Base-by-base conservation (phyloP, 352 stramenopile genomes). In the Saprolegnia parasitica region DNA sequence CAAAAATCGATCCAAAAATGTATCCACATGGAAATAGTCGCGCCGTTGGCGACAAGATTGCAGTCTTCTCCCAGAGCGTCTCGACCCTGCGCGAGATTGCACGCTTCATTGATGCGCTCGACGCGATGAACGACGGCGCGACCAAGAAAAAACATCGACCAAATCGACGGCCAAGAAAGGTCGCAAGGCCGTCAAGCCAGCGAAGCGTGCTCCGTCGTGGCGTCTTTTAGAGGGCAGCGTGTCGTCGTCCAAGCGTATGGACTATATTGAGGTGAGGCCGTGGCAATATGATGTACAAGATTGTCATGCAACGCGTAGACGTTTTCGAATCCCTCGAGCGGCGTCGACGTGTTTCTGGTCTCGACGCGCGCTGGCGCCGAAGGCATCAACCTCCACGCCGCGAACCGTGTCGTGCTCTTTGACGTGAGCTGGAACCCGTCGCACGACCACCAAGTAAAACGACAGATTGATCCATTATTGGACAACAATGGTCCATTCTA, bases 401-500 rank as follows among this genome's bases (percentile, higher is more conserved):
- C 81, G 1, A 96, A 95, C 68, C 88, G 89, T 5, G 80, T 97
- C n/a, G 85, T 97, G 40, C 71, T 97, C 8, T 97, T 96, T 57
- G 89, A 97, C 56, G 87, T 95, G 56, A 95, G 88, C 73, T 97
- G 89, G 89, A 97, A 97, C 71, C 89, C 89, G 37, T 96, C 86
- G 3, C 89, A 95, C 46, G 89, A 97, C 68, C 88, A 96, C 68
- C 85, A 94, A 80, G 84, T 91, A 75, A 29, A 45, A 13, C 65
- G 16, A 16, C 49, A 32, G 23, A n/a, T 72, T 11, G 18, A 52
- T 32, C 37, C 35, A 24, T 35, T 29, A 35, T 6, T 35, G 29
- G 29, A 35, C 29, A 35, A 35, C 13, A 39, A 50, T n/a, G 24
- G 42, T 32, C 37, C 8, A 72, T n/a, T 10, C 72, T 32, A 97